Evolutionary conservation across 2,329 filamentous ascomycete genomes (phyloP), one percentile per base, ranked within the genome.

Genomic region (Cladophialophora chaetospira): DNA sequence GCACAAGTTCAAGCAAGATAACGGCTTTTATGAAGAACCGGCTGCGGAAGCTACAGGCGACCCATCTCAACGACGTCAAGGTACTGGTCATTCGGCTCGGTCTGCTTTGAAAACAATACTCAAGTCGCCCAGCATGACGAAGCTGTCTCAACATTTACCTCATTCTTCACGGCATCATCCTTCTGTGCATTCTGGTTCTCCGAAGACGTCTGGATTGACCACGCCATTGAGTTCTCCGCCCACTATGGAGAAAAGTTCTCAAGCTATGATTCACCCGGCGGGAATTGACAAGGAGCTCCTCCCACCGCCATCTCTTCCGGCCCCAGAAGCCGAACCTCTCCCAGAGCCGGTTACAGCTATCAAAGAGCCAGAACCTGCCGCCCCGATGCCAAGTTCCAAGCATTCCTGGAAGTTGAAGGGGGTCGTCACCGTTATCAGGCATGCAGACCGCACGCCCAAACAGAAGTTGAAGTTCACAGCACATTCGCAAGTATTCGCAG

Each of bases 381-480:
- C 77, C 19, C 78, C 84, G 2, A 81, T 84, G 8, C 85, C 86
- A 42, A 87, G 88, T 2, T 85, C 85, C 0, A 97, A 97, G 67
- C 91, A 96, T 68, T 91, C 94, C 9, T 99, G 94, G 94, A 97
- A 96, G 72, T 79, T 99, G 50, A 99, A 99, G 75, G 94, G 94
- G 10, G 92, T 99, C 75, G 93, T 99, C 0, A 93, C 92, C 1
- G 94, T 99, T 13, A 91, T 99, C 63, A 86, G 94, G 25, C 94
- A 99, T 73, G 95, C 95, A 2, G 94, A 99, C 75, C 88, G 94
- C 55, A 99, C 94, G 1, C 94, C 94, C 2, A 99, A 99, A 75
- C 94, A 99, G 68, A 99, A 99, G 71, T 97, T 97, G 80, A 99
- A 99, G 71, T 99, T 97, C 68, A 99, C 94, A 0, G 97, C 99